Base-by-base conservation (phyloP, 768 basidiomycete genomes). In the Russula ochroleuca region DNA sequence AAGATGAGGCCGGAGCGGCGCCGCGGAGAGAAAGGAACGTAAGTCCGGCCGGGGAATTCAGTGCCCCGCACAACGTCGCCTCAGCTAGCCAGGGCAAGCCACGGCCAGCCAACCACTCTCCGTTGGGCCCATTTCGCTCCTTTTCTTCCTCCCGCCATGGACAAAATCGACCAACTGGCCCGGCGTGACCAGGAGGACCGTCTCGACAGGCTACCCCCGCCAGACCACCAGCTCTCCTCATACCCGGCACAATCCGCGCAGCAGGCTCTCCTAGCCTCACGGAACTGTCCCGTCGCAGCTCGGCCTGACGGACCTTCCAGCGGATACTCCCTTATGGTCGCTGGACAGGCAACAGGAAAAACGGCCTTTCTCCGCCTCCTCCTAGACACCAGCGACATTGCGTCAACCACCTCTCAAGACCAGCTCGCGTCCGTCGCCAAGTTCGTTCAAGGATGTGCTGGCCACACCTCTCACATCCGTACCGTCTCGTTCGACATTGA, bases 351-450 rank as follows among this genome's bases (percentile, higher is more conserved):
- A 76, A 86, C 87, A 76, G 88, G 89, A 76, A 94, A 94, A 81
- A 91, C 90, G 25, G 87, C 89, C 65, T 89, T 94, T 72, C 86
- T 92, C 72, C 85, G 90, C 62, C 87, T 92, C 70, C 80, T 94
- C 68, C 83, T 92, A 74, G 90, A 92, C 79, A 90, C 92, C 67
- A 82, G 82, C 78, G 78, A 82, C 72, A 78, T 92, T 70, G 82
- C 88, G 15, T 76, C 80, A 45, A 72, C 78, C 23, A 82, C 84
- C 59, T 79, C 83, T 53, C 85, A 84, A 71, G 89, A 90, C 71
- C 90, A 93, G 78, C 84, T 90, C 68, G 82, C 83, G 57, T 85
- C 85, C 71, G 85, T 90, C 72, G 90, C 90, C 68, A 88, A 86
- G 76, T 91, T 92, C 75, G 86, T 90, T 19, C 88, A 90, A 71